Evolutionary conservation across 1,284 basidiomycete genomes (phyloP).

Genomic region (Ustilago bromivora): DNA sequence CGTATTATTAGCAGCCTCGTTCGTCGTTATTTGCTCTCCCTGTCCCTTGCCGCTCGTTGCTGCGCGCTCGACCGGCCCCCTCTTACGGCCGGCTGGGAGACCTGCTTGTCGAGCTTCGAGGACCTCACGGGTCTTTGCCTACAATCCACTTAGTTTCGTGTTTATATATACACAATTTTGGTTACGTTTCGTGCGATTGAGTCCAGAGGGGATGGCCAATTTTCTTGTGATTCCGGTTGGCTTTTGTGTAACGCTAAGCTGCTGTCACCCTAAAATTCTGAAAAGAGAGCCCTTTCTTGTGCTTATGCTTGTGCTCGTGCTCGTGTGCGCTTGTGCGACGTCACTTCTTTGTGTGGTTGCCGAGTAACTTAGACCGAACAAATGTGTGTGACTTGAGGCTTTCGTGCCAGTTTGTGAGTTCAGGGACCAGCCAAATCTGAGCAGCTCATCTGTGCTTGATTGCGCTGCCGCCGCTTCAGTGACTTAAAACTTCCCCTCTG

Average conservation of each 20-base stretch:
- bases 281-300: neutral
- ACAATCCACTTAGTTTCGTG: too few relatives aligned
- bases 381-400: slow-evolving; percentile 15
- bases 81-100: too few relatives aligned
- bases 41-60: too few relatives aligned
- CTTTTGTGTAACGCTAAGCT: slow-evolving; percentile 1
- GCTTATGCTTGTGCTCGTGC: too few relatives aligned
- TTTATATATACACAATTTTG: too few relatives aligned
- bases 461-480: neutral
- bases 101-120: too few relatives aligned
- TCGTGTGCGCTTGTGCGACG: neutral
- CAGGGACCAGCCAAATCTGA: slow-evolving; percentile 9
- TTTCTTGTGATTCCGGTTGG: neutral
- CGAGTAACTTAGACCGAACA: neutral
- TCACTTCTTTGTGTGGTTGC: neutral
- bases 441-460: neutral
- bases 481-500: neutral
- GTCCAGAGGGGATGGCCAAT: too few relatives aligned
- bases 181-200: too few relatives aligned
- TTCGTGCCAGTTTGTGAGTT: neutral
- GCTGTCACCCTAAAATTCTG: slow-evolving; percentile 3
- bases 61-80: too few relatives aligned
- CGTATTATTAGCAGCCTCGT: too few relatives aligned
- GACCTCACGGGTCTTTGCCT: neutral
- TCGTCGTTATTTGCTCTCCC: too few relatives aligned